Percentiles rank a stretch among this genome's conserved stretches.
Evolutionary conservation across 441 rosid species (phyloP).

Genomic region (Viola pubescens): DNA sequence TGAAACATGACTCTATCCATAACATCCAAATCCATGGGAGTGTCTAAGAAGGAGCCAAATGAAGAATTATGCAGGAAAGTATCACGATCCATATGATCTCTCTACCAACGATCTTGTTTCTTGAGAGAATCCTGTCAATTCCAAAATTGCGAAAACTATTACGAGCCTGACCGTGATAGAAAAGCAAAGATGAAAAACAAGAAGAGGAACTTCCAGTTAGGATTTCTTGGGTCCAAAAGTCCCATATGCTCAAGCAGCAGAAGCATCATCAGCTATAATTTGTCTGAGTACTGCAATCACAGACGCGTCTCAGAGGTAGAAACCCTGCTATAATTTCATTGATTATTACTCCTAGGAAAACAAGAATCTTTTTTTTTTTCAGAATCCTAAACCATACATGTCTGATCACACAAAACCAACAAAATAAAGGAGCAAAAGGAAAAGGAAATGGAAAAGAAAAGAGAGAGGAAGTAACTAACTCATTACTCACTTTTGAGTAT

Average conservation of each 20-base stretch:
- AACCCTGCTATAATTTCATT: constrained; percentile 11
- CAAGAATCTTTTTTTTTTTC: too few species aligned
- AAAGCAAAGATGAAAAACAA: constrained; percentile 46
- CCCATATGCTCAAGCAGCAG: constrained; percentile 51
- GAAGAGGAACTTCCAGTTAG: constrained; percentile 60
- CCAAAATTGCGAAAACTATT: constrained; percentile 15
- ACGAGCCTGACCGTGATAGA: constrained; percentile 47
- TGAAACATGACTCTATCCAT: constrained; percentile 63
- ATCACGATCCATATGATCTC: constrained; percentile 37
- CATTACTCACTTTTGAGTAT: too few species aligned
- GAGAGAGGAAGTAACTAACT: too few species aligned
- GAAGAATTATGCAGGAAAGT: constrained; percentile 29
- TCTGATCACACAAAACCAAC: too few species aligned
- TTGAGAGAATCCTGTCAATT: constrained; percentile 23
- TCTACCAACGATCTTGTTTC: background rate
- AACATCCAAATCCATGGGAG: constrained; percentile 66
- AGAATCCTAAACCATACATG: too few species aligned
- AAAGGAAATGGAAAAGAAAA: too few species aligned
- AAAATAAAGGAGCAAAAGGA: too few species aligned
- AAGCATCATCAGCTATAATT: constrained; percentile 55
- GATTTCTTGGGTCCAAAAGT: constrained; percentile 41
- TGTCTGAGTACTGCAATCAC: constrained; percentile 48
- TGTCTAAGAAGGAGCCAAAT: constrained; percentile 33
- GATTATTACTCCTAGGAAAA: too few species aligned
- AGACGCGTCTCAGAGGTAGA: constrained; percentile 48